These are phyloP conservation scores for Glutinoglossum americanum DNA, from an alignment of 495 filamentous ascomycete species.

Conservation along the genomic window DNA sequence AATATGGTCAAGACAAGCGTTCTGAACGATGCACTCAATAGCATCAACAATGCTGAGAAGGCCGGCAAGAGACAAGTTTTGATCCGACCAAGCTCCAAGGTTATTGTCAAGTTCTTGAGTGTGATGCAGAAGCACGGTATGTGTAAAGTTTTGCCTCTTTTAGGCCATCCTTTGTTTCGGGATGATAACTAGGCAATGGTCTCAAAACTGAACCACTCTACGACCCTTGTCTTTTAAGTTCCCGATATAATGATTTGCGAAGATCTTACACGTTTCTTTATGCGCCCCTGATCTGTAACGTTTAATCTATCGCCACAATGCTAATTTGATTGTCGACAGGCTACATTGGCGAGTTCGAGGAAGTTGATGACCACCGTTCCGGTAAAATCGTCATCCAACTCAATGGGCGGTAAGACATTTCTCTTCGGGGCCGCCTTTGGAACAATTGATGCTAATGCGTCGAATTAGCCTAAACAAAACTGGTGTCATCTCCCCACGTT, in stretches of 20 bases:
- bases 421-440: not conserved
- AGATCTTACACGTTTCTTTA: conserved; percentile 94
- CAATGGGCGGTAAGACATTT: conserved; percentile 39
- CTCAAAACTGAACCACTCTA: conserved; percentile 35
- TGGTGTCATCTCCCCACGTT: conserved; percentile 93
- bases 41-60: conserved; percentile 99
- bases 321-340: conserved; percentile 41
- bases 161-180: conserved; percentile 30
- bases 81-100: conserved; percentile 91
- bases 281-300: conserved; percentile 47
- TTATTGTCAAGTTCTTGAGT: conserved; percentile 95
- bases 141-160: conserved; percentile 18
- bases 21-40: conserved; percentile 96
- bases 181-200: conserved; percentile 99
- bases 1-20: conserved; percentile 98
- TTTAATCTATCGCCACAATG: conserved; percentile 81
- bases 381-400: conserved; percentile 97
- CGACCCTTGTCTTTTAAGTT: conserved; percentile 97
- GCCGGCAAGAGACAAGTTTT: conserved; percentile 93
- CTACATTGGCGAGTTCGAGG: conserved; percentile 99
- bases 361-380: conserved; percentile 96
- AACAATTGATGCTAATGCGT: not conserved
- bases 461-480: conserved; percentile 74
- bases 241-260: conserved; percentile 68
- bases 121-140: conserved; percentile 99